A percentile compares a stretch with the other conserved stretches of the same genome.
Conservation (phyloP, 1,139 yeast genomes). For the Yamadazyma atmosphaerica region DNA sequence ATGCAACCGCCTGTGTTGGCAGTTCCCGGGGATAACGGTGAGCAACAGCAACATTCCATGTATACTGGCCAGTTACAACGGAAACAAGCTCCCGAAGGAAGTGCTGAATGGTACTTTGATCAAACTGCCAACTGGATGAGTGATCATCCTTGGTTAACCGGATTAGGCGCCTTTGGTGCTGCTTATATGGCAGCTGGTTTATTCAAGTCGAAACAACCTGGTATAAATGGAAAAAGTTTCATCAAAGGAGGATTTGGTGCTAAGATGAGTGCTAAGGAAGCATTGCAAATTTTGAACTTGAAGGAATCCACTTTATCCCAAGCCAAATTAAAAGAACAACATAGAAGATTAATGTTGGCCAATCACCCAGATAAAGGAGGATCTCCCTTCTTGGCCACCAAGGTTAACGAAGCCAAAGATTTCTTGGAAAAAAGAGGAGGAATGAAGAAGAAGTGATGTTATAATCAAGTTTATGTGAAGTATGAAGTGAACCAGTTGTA, state of each 20-base stretch:
- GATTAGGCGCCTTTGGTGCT: constrained; percentile 66
- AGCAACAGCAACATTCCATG: constrained; percentile 21
- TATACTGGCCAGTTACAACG: constrained; percentile 46
- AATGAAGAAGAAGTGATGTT: constrained; percentile 41
- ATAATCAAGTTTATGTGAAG: no score
- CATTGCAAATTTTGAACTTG: constrained; percentile 81
- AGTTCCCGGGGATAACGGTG: constrained; percentile 16
- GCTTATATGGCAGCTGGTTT: constrained; percentile 69
- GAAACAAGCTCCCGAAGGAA: constrained; percentile 45
- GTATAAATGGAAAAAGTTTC: constrained; percentile 70
- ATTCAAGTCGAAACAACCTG: constrained; percentile 69
- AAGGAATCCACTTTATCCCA: constrained; percentile 77
- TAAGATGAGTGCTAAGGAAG: constrained; percentile 90
- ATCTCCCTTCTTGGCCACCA: constrained; percentile 90
- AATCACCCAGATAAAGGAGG: constrained; percentile 99
- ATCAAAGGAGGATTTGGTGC: constrained; percentile 85
- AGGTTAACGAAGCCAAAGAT: constrained; percentile 96
- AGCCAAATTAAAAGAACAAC: constrained; percentile 84
- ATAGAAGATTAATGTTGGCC: constrained; percentile 83
- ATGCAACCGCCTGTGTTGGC: constrained; percentile 16
- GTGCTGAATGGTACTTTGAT: constrained; percentile 70
- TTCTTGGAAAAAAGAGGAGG: constrained; percentile 84
- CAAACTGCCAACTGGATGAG: constrained; percentile 62
- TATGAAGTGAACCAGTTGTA: no score
- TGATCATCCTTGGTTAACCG: constrained; percentile 75